Conservation (phyloP, 331 rosid genomes). For the Telfairia occidentalis region DNA sequence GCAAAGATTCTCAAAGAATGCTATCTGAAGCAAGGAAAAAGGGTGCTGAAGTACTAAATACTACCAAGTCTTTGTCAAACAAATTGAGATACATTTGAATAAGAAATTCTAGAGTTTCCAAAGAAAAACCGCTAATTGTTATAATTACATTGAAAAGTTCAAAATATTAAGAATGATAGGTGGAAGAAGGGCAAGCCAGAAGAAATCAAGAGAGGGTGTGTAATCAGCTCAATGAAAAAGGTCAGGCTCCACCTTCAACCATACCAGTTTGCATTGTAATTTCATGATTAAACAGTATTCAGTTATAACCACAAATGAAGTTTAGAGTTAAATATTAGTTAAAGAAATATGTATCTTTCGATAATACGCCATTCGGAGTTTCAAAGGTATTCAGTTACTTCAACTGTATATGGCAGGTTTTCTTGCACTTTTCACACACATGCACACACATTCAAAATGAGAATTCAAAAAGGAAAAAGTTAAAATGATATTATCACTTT, state of each 20-base stretch:
- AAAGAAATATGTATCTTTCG: background rate
- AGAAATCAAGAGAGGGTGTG: background rate
- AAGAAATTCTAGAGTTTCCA: background rate
- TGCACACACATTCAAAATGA: background rate
- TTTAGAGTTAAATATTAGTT: background rate
- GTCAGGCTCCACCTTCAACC: background rate
- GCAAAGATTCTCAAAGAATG: constrained; percentile 11
- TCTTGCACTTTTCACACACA: background rate
- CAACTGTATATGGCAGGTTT: background rate
- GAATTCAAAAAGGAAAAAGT: background rate
- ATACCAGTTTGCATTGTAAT: background rate
- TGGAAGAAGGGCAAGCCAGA: background rate
- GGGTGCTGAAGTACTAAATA: background rate
- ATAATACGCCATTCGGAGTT: background rate
- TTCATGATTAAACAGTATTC: background rate
- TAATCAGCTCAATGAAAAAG: background rate
- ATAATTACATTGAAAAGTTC: background rate
- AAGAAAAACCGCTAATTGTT: background rate
- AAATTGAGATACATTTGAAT: background rate
- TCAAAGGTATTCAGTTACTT: background rate
- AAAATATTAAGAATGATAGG: background rate
- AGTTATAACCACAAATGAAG: background rate
- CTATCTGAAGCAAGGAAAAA: background rate
- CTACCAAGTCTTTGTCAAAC: background rate
- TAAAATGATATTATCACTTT: background rate